A percentile compares a stretch with the other conserved stretches of the same genome.
Evolutionary conservation across 192 early-diverging fungal genomes (phyloP).

Genomic region (Pecoramyces ruminantium): DNA sequence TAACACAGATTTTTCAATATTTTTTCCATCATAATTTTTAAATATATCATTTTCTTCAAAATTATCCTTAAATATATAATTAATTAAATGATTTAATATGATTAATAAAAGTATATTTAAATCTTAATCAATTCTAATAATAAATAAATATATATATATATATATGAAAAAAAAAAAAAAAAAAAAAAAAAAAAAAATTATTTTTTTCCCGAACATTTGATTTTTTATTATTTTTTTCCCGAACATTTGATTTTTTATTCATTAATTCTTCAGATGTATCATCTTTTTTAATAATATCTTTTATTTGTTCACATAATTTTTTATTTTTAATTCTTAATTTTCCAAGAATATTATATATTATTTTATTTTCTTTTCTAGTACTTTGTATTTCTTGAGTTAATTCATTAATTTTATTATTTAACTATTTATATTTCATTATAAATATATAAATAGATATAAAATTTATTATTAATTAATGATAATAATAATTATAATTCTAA

Average conservation of each 20-base stretch:
- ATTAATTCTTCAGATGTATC: background rate
- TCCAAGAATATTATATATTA: background rate
- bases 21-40: background rate
- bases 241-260: background rate
- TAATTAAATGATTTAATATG: too few relatives aligned
- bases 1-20: background rate
- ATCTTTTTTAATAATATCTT: background rate
- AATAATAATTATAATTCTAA: too few relatives aligned
- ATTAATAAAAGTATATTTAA: too few relatives aligned
- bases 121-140: too few relatives aligned
- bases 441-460: too few relatives aligned
- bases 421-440: background rate
- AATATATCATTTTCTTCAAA: background rate
- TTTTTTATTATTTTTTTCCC: background rate
- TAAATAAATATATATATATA: too few relatives aligned
- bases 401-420: background rate
- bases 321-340: background rate
- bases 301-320: background rate
- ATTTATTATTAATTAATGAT: too few relatives aligned
- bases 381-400: background rate
- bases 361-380: background rate
- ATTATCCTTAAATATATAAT: background rate
- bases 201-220: too few relatives aligned
- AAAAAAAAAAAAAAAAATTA: too few relatives aligned
- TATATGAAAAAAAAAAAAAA: too few relatives aligned